Percentiles rank a stretch among this genome's conserved stretches.
phyloP scores from a whole-genome alignment of 352 stramenopile genomes.

The Elongisporangium undulatum region DNA sequence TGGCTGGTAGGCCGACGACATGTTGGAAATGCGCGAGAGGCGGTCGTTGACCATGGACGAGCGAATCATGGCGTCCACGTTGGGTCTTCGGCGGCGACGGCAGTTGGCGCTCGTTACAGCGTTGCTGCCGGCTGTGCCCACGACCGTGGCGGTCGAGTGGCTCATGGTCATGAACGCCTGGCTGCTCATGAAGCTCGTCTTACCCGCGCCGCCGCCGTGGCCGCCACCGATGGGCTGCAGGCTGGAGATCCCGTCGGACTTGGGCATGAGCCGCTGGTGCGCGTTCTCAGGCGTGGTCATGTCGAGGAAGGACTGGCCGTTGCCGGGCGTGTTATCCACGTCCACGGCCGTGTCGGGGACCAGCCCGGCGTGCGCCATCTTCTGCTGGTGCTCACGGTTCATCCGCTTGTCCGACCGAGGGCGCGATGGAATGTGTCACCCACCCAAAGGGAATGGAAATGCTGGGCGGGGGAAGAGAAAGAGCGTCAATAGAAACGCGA shows the following conservation, averaged over 20 bases:
- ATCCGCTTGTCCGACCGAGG: constrained; percentile 8
- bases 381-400: constrained; percentile 30
- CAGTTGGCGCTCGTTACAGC: constrained; percentile 23
- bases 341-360: constrained; percentile 13
- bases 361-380: constrained; percentile 29
- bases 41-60: constrained; percentile 58
- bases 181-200: constrained; percentile 59
- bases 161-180: constrained; percentile 45
- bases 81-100: constrained; percentile 39
- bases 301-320: constrained; percentile 55
- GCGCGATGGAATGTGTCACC: neutral
- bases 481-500: neutral
- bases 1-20: constrained; percentile 45
- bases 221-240: constrained; percentile 5
- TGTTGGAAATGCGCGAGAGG: constrained; percentile 34
- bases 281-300: constrained; percentile 60
- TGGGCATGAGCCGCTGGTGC: constrained; percentile 14
- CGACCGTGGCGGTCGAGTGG: constrained; percentile 23
- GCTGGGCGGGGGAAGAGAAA: neutral
- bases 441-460: neutral
- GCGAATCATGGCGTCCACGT: constrained; percentile 65
- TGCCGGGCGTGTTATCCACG: constrained; percentile 46
- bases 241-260: constrained; percentile 8
- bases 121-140: constrained; percentile 12
- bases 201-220: constrained; percentile 9